Conservation (phyloP, 1,139 yeast genomes). For the Debaryomycetaceae sp. region DNA sequence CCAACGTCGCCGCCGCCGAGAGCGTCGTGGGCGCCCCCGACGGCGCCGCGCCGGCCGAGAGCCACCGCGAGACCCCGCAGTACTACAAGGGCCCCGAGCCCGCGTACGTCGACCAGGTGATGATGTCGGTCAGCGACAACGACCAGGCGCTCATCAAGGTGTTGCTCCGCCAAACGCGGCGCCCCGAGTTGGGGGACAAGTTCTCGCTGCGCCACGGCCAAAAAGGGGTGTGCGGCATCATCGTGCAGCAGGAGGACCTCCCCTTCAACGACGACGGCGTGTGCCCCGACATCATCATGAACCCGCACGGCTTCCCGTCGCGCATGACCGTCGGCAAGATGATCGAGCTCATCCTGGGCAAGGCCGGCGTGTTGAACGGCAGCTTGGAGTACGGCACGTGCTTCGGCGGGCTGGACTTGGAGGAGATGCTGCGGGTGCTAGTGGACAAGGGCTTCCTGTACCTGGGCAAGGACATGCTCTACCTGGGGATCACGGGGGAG, state of each 20-base stretch:
- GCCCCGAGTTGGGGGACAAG: conserved; percentile 97
- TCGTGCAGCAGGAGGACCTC: conserved; percentile 93
- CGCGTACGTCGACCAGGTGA: conserved; percentile 90
- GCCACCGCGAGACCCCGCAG: conserved; percentile 87
- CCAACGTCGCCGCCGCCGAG: conserved; percentile 73
- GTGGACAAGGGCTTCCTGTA: conserved; percentile 91
- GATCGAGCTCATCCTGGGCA: conserved; percentile 94
- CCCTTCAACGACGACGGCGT: conserved; percentile 92
- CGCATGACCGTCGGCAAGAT: conserved; percentile 99
- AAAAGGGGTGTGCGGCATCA: conserved; percentile 98
- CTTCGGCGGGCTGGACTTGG: conserved; percentile 93
- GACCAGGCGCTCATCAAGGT: conserved; percentile 95
- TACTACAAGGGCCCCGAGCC: conserved; percentile 94
- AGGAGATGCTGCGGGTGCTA: conserved; percentile 90
- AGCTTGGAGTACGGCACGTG: conserved; percentile 94
- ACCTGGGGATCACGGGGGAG: conserved; percentile 98
- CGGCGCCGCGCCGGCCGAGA: conserved; percentile 29
- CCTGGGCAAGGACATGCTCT: conserved; percentile 96
- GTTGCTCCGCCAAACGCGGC: conserved; percentile 86
- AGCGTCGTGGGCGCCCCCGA: conserved; percentile 37
- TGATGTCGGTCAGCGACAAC: conserved; percentile 94
- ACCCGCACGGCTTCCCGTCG: conserved; percentile 99
- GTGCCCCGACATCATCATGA: conserved; percentile 93
- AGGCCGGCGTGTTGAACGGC: conserved; percentile 95
- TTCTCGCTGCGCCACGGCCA: conserved; percentile 97